Conservation (phyloP, 2,329 filamentous ascomycete genomes). For the Pezicula neosporulosa region DNA sequence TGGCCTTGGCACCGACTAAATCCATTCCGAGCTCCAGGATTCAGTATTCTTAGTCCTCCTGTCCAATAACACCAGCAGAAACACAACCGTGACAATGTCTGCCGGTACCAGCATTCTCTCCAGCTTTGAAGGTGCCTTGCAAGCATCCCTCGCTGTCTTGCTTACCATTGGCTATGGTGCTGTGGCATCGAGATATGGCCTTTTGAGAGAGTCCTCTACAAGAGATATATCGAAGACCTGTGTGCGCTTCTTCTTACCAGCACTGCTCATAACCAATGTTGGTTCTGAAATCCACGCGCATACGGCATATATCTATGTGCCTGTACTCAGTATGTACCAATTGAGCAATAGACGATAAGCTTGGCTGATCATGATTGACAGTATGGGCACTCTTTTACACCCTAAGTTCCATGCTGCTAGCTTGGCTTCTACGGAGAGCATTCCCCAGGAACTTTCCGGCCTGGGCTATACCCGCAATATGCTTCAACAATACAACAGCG, state of each 20-base stretch:
- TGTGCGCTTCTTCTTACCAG: conserved; percentile 50
- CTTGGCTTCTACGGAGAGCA: conserved; percentile 36
- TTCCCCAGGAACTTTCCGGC: conserved; percentile 41
- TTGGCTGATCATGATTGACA: conserved; percentile 18
- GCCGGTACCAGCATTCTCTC: conserved; percentile 7
- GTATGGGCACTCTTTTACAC: conserved; percentile 50
- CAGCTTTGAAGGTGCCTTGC: conserved; percentile 47
- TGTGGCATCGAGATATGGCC: conserved; percentile 43
- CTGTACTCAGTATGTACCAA: conserved; percentile 37
- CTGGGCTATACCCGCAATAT: conserved; percentile 50
- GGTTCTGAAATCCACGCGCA: conserved; percentile 45
- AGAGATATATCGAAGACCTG: conserved; percentile 49
- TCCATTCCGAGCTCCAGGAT: too few relatives aligned
- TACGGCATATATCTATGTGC: conserved; percentile 43
- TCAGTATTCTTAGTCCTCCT: not conserved
- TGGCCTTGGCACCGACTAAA: too few relatives aligned
- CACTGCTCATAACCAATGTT: conserved; percentile 48
- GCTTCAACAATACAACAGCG: conserved; percentile 56
- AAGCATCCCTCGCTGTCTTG: conserved; percentile 50
- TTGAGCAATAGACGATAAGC: not conserved
- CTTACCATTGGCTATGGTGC: conserved; percentile 51
- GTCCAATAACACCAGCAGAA: not conserved
- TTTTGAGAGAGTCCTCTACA: conserved; percentile 42
- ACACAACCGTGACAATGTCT: not conserved
- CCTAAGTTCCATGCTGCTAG: conserved; percentile 42